Conservation (phyloP, 148 eudicot genomes). For the Spergularia marina region DNA sequence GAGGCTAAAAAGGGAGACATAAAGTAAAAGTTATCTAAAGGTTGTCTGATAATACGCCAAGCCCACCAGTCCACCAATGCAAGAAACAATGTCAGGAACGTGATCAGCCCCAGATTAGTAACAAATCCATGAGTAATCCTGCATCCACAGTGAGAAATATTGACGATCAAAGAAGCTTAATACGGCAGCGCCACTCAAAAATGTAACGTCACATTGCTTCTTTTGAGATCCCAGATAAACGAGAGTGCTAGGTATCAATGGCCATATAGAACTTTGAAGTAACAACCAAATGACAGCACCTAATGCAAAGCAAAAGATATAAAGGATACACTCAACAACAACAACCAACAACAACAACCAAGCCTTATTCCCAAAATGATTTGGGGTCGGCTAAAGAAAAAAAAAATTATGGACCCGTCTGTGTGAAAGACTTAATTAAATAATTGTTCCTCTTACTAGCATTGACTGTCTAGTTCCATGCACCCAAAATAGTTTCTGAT, state of each 20-base stretch:
- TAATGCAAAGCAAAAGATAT: not conserved
- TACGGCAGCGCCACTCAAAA: not conserved
- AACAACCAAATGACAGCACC: not conserved
- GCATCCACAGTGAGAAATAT: slow-evolving; percentile 27
- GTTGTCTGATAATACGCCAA: slow-evolving; percentile 84
- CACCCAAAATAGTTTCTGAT: not conserved
- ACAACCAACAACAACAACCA: no score
- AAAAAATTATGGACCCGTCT: not conserved
- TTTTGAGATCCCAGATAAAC: not conserved
- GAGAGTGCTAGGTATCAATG: not conserved
- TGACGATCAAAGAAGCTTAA: slow-evolving; percentile 9
- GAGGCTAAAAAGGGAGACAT: slow-evolving; percentile 71
- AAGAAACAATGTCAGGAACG: slow-evolving; percentile 58
- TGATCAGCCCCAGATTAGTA: slow-evolving; percentile 58
- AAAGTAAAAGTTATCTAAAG: slow-evolving; percentile 64
- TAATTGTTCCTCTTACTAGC: not conserved
- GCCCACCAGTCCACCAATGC: slow-evolving; percentile 75
- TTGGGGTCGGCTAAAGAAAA: no score
- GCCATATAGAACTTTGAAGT: not conserved
- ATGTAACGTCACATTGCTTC: not conserved
- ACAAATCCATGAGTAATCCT: slow-evolving; percentile 70
- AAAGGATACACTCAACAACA: not conserved
- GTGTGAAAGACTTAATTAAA: not conserved
- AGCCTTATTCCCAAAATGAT: no score
- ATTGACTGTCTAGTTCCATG: not conserved